Percentiles rank a stretch among this genome's conserved stretches.
These are phyloP conservation scores for Fagopyrum tataricum DNA, from an alignment of 148 eudicot species.

Conservation along the genomic window DNA sequence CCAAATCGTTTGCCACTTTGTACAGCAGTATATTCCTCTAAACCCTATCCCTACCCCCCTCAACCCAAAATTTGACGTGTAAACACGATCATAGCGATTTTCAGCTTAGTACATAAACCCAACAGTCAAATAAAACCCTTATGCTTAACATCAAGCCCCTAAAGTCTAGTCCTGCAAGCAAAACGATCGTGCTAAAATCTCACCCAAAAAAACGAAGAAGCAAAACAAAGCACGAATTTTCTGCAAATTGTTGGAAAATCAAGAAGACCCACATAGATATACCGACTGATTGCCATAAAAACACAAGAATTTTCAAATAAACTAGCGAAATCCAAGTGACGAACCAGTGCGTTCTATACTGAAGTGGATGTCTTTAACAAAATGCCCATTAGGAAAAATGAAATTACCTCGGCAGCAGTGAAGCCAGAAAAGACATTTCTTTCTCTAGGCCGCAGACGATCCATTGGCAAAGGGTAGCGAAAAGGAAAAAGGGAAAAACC, in stretches of 20 bases:
- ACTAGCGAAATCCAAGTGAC: not conserved
- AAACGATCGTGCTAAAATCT: not conserved
- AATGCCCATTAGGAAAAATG: not conserved
- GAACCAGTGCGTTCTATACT: not conserved
- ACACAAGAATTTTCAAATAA: not conserved
- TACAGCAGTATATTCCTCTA: not conserved
- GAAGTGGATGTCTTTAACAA: not conserved
- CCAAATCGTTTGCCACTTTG: not conserved
- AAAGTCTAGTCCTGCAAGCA: not conserved
- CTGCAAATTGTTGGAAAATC: not conserved
- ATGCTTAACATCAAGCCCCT: not conserved
- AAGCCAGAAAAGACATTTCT: conserved; percentile 43
- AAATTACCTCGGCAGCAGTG: conserved; percentile 46
- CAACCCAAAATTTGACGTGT: not conserved
- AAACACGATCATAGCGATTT: not conserved
- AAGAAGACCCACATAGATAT: not conserved
- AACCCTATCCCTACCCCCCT: not conserved
- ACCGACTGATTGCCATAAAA: not conserved
- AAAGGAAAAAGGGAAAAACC: not conserved
- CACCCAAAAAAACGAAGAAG: not conserved
- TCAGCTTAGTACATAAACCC: not conserved
- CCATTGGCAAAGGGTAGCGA: conserved; percentile 21
- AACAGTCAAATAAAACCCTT: not conserved
- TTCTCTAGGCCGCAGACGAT: conserved; percentile 44
- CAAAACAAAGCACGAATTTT: not conserved